These are phyloP conservation scores for Neonothopanus nambi DNA, from an alignment of 1,284 basidiomycete genomes.

Conservation along the genomic window DNA sequence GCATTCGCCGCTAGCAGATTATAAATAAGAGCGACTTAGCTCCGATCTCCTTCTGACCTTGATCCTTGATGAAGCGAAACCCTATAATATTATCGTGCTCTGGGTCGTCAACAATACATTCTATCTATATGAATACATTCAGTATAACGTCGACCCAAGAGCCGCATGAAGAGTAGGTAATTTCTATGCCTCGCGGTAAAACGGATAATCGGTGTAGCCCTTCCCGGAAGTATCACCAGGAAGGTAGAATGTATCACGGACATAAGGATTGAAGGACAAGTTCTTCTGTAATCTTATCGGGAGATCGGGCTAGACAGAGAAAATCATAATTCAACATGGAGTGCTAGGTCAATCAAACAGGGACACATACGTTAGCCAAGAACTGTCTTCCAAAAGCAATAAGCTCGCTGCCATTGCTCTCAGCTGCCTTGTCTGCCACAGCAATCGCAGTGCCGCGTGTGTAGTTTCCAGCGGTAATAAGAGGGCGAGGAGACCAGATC, in stretches of 20 bases:
- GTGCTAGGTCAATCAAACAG: not conserved
- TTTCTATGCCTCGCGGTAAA: constrained; percentile 9
- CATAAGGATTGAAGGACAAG: constrained; percentile 26
- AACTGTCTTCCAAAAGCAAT: constrained; percentile 50
- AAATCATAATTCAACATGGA: not conserved
- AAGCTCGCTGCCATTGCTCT: constrained; percentile 23
- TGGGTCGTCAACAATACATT: no score
- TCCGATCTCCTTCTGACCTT: no score
- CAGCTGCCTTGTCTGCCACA: constrained; percentile 27
- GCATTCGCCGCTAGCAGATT: no score
- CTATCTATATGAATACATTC: no score
- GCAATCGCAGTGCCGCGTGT: no score
- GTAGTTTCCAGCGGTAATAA: constrained; percentile 55
- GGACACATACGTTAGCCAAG: constrained; percentile 40
- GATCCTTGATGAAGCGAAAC: no score
- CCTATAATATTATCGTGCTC: no score
- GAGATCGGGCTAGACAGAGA: constrained; percentile 44
- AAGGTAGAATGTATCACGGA: constrained; percentile 32
- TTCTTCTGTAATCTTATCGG: constrained; percentile 37
- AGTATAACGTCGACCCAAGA: no score
- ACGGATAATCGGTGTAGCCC: constrained; percentile 44
- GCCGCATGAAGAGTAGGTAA: no score
- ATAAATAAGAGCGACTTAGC: no score
- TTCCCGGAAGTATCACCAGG: constrained; percentile 25
- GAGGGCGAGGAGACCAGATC: constrained; percentile 32